Evolutionary conservation across 176 grass and related monocot species (phyloP), one percentile per base, ranked within the genome.

Genomic region (Saccharum spontaneum): DNA sequence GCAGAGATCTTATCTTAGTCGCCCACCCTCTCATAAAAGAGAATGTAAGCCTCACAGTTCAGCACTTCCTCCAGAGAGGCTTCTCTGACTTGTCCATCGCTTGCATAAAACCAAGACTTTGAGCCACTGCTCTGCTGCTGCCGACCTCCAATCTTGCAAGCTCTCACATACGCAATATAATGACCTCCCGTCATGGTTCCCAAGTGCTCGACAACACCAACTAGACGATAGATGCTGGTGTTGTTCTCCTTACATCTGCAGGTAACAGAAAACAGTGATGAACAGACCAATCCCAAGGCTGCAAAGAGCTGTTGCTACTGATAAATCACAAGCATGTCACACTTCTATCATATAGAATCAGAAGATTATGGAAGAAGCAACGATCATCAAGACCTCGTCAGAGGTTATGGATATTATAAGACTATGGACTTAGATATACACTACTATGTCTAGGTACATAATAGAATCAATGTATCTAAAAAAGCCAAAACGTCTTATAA

Each of bases 171-270:
- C 1, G 97, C 93, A 18, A 96, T 82, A 61, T 99, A 99, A 82
- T 99, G 97, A 23, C 94, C 97, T 7, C 67, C 61, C 52, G 81
- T 64, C 93, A 94, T 91, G 86, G 66, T 84, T 82, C 97, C 97
- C 33, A 84, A 80, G 87, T 96, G 97, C 87, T 92, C 90, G 5
- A 99, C 97, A 62, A 92, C 66, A 0, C 91, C 97, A 83, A 96
- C 81, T 57, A 99, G 86, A 37, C 62, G 78, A 71, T 99, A 99
- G 34, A 2, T 60, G 43, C 70, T 90, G 41, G 78, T 94, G 63
- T 82, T 79, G 31, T 92, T 90, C 71, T 88, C 79, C 64, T 89
- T 80, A 17, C 84, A 94, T 79, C 97, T 99, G 86, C 79, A 49
- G 14, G 74, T 78, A 69, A 75, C 23, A 59, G 26, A 30, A 67